Conservation (phyloP, 345 rosid genomes). For the Sonneratia alba region DNA sequence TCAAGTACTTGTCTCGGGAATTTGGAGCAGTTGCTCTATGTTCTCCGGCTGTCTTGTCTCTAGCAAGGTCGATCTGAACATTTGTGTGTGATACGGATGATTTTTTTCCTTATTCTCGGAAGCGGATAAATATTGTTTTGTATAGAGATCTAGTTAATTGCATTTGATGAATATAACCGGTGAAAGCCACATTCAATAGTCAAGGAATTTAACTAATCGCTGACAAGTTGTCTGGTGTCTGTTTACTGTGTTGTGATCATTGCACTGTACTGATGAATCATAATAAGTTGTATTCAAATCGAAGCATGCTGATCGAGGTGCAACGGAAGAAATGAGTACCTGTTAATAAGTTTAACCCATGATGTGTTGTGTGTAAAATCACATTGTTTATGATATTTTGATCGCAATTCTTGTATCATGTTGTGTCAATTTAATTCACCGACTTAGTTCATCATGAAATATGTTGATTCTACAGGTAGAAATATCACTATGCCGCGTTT, state of each 20-base stretch:
- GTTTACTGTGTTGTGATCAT: too few relatives aligned
- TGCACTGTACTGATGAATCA: too few relatives aligned
- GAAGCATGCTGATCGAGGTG: neutral
- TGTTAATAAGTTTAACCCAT: too few relatives aligned
- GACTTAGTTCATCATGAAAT: neutral
- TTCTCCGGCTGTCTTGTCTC: neutral
- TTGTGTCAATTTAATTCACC: neutral
- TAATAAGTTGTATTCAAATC: neutral
- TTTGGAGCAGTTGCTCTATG: neutral
- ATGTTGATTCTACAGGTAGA: constrained; percentile 38
- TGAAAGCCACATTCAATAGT: neutral
- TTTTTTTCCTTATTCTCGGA: too few relatives aligned
- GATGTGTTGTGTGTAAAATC: too few relatives aligned
- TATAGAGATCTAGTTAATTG: too few relatives aligned
- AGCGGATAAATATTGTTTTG: neutral
- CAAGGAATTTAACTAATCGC: too few relatives aligned
- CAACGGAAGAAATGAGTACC: neutral
- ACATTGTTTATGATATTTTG: too few relatives aligned
- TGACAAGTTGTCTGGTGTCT: too few relatives aligned
- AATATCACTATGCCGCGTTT: constrained; percentile 89
- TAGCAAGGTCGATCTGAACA: too few relatives aligned
- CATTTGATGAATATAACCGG: neutral
- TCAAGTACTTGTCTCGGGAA: neutral
- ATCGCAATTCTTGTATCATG: too few relatives aligned
- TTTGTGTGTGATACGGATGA: too few relatives aligned